Evolutionary conservation across 768 basidiomycete genomes (phyloP).

Genomic region (Hydnomerulius pinastri): DNA sequence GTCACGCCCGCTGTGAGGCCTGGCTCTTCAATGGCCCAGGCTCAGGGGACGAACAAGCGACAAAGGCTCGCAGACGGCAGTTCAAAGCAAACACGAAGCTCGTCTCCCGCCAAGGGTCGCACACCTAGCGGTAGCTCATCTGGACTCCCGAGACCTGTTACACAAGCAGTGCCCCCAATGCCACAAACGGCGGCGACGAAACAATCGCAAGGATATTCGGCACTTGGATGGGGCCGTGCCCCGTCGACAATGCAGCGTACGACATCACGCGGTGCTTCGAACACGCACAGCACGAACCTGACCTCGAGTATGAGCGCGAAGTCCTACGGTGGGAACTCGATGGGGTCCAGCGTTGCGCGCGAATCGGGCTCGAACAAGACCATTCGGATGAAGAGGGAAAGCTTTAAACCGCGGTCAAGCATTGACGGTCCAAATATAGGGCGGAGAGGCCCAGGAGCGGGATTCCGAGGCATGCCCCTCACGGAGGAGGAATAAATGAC

Average conservation of each 20-base stretch:
- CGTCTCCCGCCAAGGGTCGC: conserved; percentile 31
- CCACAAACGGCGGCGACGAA: conserved; percentile 27
- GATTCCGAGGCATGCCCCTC: conserved; percentile 27
- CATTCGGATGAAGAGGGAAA: conserved; percentile 63
- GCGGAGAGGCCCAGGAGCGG: conserved; percentile 5
- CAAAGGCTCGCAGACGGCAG: conserved; percentile 52
- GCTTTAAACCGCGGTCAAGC: conserved; percentile 82
- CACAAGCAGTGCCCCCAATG: neutral
- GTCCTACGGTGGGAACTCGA: conserved; percentile 13
- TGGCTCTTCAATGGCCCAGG: conserved; percentile 40
- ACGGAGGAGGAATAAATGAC: conserved; percentile 25
- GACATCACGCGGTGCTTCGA: conserved; percentile 22
- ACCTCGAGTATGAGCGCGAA: conserved; percentile 9
- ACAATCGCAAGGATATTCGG: conserved; percentile 26
- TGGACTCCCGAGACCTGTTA: conserved; percentile 10
- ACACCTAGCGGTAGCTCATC: conserved; percentile 25
- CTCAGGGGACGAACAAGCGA: conserved; percentile 57
- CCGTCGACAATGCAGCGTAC: conserved; percentile 35
- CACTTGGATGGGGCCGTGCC: conserved; percentile 37
- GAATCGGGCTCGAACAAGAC: conserved; percentile 42
- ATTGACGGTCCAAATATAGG: conserved; percentile 43
- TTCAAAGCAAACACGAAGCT: conserved; percentile 17
- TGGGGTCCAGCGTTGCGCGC: conserved; percentile 12
- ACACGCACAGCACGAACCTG: conserved; percentile 15
- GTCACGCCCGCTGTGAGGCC: conserved; percentile 68